Base-by-base conservation (phyloP, 1,284 basidiomycete genomes). In the Boletus smithii region DNA sequence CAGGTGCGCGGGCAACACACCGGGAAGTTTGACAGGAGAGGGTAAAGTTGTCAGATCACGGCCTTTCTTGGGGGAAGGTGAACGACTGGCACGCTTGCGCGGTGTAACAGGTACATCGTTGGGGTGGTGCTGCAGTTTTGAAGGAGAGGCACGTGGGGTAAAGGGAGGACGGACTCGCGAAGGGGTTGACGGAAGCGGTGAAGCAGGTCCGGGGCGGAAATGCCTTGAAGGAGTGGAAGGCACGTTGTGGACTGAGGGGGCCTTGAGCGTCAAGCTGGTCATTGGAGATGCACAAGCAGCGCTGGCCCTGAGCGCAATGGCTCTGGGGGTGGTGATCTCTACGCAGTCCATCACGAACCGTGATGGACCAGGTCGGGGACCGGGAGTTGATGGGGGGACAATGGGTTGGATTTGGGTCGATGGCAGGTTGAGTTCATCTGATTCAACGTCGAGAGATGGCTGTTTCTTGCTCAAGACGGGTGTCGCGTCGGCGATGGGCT, bases 371-470 rank as follows among this genome's bases (percentile, higher is more conserved):
- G 47, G 44, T 20, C 57, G 53, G 2, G 55, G 54, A 14, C 69
- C 70, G 2, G 68, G 68, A 1, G 67, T 69, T 1, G 58, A 51
- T 0, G 60, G 65, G 5, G 55, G 58, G 4, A n/a, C n/a, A n/a
- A n/a, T n/a, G n/a, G n/a, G n/a, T n/a, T n/a, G n/a, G n/a, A n/a
- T n/a, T n/a, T n/a, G n/a, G n/a, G n/a, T n/a, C n/a, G n/a, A n/a
- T n/a, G n/a, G n/a, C n/a, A 74, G 35, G 27, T 69, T 65, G 34
- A 74, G 57, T 40, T 73, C 71, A 53, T 74, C 72, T 20, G 62
- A 42, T 0, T 66, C 65, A 16, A n/a, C n/a, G n/a, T n/a, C n/a
- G n/a, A n/a, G n/a, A n/a, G n/a, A n/a, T n/a, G n/a, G n/a, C n/a
- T n/a, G n/a, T n/a, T n/a, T n/a, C n/a, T n/a, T n/a, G n/a, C n/a